A percentile compares a stretch with the other conserved stretches of the same genome.
Evolutionary conservation across 2,329 filamentous ascomycete species (phyloP).

Genomic region (Penicillium freii): DNA sequence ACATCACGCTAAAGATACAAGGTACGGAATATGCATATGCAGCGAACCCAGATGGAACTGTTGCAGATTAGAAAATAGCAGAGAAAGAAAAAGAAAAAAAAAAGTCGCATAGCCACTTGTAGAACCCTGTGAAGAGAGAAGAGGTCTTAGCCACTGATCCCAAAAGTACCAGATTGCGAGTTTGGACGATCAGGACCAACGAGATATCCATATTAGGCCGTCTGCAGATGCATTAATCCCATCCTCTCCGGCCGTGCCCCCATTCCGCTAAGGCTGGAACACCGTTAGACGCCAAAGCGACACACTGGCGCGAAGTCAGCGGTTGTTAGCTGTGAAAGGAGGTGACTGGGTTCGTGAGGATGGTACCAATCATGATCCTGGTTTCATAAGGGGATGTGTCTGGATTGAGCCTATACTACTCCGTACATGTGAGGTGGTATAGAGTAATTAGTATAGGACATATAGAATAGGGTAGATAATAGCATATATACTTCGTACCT

Average conservation of each 20-base stretch:
- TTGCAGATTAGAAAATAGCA: slow-evolving; percentile 1
- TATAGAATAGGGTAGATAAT: too few relatives aligned
- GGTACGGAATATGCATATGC: slow-evolving; percentile 7
- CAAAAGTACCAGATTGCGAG: slow-evolving; percentile 17
- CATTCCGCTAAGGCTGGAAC: slow-evolving; percentile 4
- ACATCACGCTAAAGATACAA: neutral
- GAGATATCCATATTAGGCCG: slow-evolving; percentile 18
- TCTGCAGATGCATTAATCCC: slow-evolving; percentile 16
- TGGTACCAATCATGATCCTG: neutral
- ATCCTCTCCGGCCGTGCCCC: slow-evolving; percentile 5
- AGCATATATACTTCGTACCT: too few relatives aligned
- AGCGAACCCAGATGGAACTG: slow-evolving; percentile 3
- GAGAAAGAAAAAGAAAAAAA: too few relatives aligned
- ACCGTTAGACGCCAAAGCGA: slow-evolving; percentile 19
- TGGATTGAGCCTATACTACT: neutral
- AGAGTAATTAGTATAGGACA: neutral
- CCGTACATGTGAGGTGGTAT: neutral
- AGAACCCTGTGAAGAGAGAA: neutral
- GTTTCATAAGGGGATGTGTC: neutral
- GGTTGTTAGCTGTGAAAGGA: slow-evolving; percentile 2
- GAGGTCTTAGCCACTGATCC: slow-evolving; percentile 2
- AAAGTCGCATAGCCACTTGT: neutral
- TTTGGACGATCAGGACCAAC: slow-evolving; percentile 4
- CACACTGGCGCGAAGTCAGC: slow-evolving; percentile 13
- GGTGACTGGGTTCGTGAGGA: neutral